Percentiles rank a stretch among this genome's conserved stretches.
phyloP scores from a whole-genome alignment of 179 eudicot species.

The Beta lomatogona region DNA sequence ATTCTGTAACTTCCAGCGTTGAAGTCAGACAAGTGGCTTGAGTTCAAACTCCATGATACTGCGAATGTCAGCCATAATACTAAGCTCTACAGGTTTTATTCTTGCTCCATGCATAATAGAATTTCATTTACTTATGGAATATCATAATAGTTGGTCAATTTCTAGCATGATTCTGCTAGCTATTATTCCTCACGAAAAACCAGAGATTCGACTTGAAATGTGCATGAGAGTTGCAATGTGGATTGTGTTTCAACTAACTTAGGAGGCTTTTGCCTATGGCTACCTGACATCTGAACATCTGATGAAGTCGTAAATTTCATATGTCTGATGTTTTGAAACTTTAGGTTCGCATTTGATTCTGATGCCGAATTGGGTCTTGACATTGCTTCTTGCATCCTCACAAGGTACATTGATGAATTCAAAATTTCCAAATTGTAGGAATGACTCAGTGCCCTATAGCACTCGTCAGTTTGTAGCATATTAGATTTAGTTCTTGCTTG shows the following conservation, averaged over 20 bases:
- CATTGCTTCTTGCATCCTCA: conserved; percentile 91
- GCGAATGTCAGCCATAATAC: conserved; percentile 92
- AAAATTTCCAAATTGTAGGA: conserved; percentile 4
- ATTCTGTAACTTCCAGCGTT: conserved; percentile 56
- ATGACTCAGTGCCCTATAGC: not conserved
- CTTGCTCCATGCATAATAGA: conserved; percentile 17
- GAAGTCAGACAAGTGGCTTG: conserved; percentile 85
- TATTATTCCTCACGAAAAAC: not conserved
- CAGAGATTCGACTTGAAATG: not conserved
- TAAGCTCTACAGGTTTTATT: conserved; percentile 77
- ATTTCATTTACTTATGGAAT: not conserved
- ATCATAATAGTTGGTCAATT: not conserved
- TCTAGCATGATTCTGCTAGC: not conserved
- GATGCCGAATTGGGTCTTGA: conserved; percentile 80
- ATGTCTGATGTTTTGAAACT: conserved; percentile 26
- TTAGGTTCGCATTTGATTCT: conserved; percentile 93
- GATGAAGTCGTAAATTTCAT: not conserved
- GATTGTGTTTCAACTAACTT: not conserved
- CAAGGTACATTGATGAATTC: conserved; percentile 56
- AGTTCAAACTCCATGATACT: conserved; percentile 81
- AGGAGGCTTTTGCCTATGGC: not conserved
- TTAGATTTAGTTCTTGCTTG: not conserved
- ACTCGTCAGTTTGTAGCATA: conserved; percentile 1
- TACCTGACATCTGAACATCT: not conserved
- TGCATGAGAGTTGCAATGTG: not conserved